Evolutionary conservation across 2,329 filamentous ascomycete genomes (phyloP).

Genomic region (Trichoderma oligosporum): DNA sequence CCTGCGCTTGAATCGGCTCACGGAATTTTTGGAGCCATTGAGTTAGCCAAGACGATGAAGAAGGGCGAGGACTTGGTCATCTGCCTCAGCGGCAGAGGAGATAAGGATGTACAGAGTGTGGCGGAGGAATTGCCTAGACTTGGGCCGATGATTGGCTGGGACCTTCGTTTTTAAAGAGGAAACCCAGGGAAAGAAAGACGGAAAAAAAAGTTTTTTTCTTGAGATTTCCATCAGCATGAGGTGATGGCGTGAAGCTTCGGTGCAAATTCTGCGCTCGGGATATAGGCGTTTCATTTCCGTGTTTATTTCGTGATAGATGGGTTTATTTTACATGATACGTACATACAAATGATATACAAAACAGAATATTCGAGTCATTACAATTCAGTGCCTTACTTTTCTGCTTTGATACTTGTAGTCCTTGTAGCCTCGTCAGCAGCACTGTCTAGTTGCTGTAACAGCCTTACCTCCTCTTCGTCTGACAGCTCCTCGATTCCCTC

Average conservation of each 20-base stretch:
- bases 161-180: constrained; percentile 53
- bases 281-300: constrained; percentile 3
- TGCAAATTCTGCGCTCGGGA: neutral
- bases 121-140: constrained; percentile 87
- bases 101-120: constrained; percentile 98
- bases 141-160: constrained; percentile 81
- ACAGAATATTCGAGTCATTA: neutral
- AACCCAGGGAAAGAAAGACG: constrained; percentile 10
- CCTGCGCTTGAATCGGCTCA: constrained; percentile 92
- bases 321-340: constrained; percentile 16
- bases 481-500: constrained; percentile 40
- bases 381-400: constrained; percentile 9
- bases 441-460: constrained; percentile 34
- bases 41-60: constrained; percentile 88
- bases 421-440: constrained; percentile 24
- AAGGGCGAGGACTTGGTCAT: constrained; percentile 89
- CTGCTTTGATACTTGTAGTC: neutral
- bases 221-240: neutral
- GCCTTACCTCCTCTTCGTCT: constrained; percentile 35
- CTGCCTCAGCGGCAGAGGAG: constrained; percentile 86
- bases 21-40: constrained; percentile 82
- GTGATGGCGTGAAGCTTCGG: neutral
- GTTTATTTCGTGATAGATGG: constrained; percentile 1
- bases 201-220: neutral
- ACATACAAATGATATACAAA: constrained; percentile 20